Evolutionary conservation across 768 basidiomycete species (phyloP).

Genomic region (Imleria badia): DNA sequence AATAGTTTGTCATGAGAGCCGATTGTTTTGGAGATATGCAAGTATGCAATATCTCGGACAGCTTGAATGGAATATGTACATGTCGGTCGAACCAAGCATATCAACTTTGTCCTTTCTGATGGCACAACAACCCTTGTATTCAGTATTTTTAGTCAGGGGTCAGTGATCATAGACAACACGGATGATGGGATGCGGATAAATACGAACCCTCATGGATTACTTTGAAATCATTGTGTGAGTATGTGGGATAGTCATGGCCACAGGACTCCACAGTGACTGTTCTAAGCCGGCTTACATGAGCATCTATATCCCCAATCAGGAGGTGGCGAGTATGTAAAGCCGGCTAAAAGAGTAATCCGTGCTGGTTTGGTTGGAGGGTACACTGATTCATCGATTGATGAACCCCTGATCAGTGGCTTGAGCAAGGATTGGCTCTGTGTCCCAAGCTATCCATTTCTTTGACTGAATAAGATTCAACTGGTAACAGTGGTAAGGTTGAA

Average conservation of each 20-base stretch:
- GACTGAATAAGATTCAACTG: too few species aligned
- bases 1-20: neutral
- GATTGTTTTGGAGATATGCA: neutral
- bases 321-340: neutral
- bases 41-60: neutral
- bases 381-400: neutral
- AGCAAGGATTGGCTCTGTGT: too few species aligned
- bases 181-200: neutral
- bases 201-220: neutral
- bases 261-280: too few species aligned
- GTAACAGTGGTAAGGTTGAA: too few species aligned
- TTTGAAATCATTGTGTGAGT: neutral
- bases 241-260: neutral
- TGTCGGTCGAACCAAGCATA: neutral
- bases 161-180: neutral
- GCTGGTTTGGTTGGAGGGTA: neutral
- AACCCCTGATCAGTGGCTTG: too few species aligned
- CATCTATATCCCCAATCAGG: neutral
- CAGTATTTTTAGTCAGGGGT: neutral
- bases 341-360: neutral
- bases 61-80: neutral
- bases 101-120: neutral
- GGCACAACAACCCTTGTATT: too few species aligned
- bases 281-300: neutral
- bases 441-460: neutral